These are phyloP conservation scores for Xeromyces bisporus DNA, from an alignment of 495 filamentous ascomycete genomes.

Conservation along the genomic window DNA sequence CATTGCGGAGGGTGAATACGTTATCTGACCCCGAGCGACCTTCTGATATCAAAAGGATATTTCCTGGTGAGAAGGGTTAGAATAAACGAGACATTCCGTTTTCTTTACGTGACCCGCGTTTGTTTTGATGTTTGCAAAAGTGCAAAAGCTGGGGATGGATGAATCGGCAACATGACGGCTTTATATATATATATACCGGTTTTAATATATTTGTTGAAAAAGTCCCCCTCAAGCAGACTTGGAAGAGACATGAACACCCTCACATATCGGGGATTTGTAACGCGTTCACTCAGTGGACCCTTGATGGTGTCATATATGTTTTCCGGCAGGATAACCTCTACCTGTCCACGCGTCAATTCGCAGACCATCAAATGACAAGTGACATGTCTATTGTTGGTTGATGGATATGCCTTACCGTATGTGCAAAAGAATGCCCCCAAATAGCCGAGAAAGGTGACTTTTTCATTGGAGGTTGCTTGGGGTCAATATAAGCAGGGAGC, in stretches of 20 bases:
- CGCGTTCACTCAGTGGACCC: slow-evolving; percentile 29
- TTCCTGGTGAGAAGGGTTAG: slow-evolving; percentile 34
- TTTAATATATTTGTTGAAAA: slow-evolving; percentile 80
- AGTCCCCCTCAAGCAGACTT: slow-evolving; percentile 54
- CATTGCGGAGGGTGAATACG: slow-evolving; percentile 56
- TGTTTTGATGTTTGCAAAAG: no score
- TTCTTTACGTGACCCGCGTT: no score
- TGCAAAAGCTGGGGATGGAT: no score
- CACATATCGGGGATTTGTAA: slow-evolving; percentile 37
- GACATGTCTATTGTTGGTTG: no score
- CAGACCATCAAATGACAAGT: no score
- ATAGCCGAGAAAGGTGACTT: slow-evolving; percentile 59
- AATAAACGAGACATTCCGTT: background rate
- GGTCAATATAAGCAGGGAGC: slow-evolving; percentile 47
- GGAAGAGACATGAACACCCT: slow-evolving; percentile 59
- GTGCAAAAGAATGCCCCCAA: slow-evolving; percentile 49
- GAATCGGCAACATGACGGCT: background rate
- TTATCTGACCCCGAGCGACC: slow-evolving; percentile 67
- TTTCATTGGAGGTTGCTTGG: slow-evolving; percentile 51
- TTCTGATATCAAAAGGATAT: slow-evolving; percentile 82
- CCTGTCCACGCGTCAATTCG: slow-evolving; percentile 28
- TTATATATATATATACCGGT: slow-evolving; percentile 37
- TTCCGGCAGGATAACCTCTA: slow-evolving; percentile 59
- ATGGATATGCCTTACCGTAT: slow-evolving; percentile 37
- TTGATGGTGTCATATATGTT: slow-evolving; percentile 42